Conservation (phyloP, 371 early-diverging fungal genomes). For the Rhizopus arrhizus region DNA sequence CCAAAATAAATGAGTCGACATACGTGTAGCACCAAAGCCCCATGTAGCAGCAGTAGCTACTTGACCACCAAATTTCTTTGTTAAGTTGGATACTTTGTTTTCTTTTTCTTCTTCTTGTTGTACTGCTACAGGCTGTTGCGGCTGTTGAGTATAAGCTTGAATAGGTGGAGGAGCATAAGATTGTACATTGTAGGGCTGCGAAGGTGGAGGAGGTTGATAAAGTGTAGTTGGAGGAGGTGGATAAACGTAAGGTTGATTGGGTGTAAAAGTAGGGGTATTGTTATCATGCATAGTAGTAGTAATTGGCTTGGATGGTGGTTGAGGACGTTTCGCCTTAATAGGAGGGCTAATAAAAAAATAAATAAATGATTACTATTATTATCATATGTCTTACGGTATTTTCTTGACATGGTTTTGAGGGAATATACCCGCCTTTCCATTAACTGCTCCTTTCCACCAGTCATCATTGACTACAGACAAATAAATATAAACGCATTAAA, state of each 20-base stretch:
- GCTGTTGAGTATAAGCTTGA: constrained; percentile 14
- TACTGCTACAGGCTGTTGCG: constrained; percentile 9
- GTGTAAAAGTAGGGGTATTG: constrained; percentile 3
- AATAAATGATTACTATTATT: neutral
- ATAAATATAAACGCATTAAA: neutral
- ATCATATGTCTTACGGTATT: constrained; percentile 30
- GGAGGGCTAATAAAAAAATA: constrained; percentile 10
- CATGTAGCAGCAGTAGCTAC: constrained; percentile 49
- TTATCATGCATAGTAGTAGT: neutral
- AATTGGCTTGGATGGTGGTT: constrained; percentile 18
- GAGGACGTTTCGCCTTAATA: constrained; percentile 29
- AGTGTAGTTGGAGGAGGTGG: constrained; percentile 53
- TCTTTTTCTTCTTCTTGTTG: constrained; percentile 18
- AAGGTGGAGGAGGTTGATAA: constrained; percentile 38
- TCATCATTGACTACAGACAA: constrained; percentile 46
- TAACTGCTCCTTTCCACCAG: constrained; percentile 52
- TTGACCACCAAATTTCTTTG: constrained; percentile 45
- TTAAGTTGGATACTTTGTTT: constrained; percentile 37
- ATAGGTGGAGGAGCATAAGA: constrained; percentile 6
- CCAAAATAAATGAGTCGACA: constrained; percentile 14
- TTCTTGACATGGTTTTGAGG: constrained; percentile 56
- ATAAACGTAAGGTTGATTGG: constrained; percentile 40
- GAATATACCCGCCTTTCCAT: constrained; percentile 52
- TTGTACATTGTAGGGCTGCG: constrained; percentile 12
- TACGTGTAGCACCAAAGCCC: constrained; percentile 54